phyloP scores from a whole-genome alignment of 345 rosid genomes.

The Heritiera littoralis region DNA sequence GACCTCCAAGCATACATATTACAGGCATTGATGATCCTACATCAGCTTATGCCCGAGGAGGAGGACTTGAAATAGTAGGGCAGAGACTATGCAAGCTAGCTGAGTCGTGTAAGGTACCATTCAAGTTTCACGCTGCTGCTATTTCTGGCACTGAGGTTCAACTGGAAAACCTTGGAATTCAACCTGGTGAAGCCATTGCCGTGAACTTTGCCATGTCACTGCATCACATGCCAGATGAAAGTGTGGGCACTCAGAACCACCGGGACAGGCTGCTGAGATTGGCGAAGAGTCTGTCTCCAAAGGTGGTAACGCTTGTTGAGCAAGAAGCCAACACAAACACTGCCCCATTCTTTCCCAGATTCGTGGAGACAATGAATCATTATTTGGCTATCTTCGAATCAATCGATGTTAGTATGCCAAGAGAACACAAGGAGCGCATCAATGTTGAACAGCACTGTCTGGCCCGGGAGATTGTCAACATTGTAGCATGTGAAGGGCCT shows the following conservation, averaged over 20 bases:
- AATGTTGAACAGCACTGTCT: conserved; percentile 94
- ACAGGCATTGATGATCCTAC: conserved; percentile 86
- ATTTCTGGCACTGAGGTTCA: conserved; percentile 63
- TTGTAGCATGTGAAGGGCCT: conserved; percentile 85
- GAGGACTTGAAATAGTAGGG: conserved; percentile 81
- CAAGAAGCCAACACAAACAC: conserved; percentile 90
- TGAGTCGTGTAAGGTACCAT: conserved; percentile 66
- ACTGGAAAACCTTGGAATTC: conserved; percentile 59
- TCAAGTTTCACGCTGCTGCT: conserved; percentile 66
- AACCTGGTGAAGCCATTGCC: conserved; percentile 73
- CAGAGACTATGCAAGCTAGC: conserved; percentile 72
- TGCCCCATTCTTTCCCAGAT: conserved; percentile 70
- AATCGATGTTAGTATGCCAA: conserved; percentile 62
- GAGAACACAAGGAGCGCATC: conserved; percentile 83
- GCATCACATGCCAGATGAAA: conserved; percentile 96
- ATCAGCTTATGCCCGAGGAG: conserved; percentile 85
- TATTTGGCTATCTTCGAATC: conserved; percentile 79
- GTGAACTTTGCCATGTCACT: conserved; percentile 78
- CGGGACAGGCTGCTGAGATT: conserved; percentile 81
- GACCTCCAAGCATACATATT: conserved; percentile 73
- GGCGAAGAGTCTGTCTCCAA: conserved; percentile 71
- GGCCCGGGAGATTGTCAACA: conserved; percentile 90
- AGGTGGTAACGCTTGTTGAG: conserved; percentile 83
- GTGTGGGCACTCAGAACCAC: conserved; percentile 79
- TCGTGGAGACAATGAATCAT: conserved; percentile 69